phyloP scores from a whole-genome alignment of 495 filamentous ascomycete species.

The Podospora fimiseda region DNA sequence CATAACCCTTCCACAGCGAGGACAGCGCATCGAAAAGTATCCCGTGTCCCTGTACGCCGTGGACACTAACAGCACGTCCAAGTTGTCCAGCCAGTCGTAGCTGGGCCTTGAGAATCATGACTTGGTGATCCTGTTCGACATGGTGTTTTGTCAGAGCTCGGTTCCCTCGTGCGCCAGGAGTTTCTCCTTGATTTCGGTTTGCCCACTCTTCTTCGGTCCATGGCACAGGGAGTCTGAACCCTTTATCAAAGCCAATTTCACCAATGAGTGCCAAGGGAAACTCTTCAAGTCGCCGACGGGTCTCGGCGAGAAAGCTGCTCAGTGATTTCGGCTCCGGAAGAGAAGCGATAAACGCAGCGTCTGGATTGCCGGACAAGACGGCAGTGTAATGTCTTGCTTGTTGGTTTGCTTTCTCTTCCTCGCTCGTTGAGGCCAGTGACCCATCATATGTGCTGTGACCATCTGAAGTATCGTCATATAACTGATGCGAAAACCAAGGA shows the following conservation, averaged over 20 bases:
- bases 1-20: conserved; percentile 75
- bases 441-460: conserved; percentile 34
- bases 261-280: conserved; percentile 72
- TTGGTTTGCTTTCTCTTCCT: conserved; percentile 11
- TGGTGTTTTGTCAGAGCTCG: conserved; percentile 63
- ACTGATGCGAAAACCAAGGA: conserved; percentile 93
- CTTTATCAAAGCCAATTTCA: conserved; percentile 81
- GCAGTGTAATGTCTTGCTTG: conserved; percentile 65
- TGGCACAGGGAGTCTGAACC: conserved; percentile 70
- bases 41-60: conserved; percentile 89
- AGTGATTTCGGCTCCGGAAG: conserved; percentile 69
- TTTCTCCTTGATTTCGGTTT: conserved; percentile 44
- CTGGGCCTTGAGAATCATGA: conserved; percentile 67
- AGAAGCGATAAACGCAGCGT: conserved; percentile 54
- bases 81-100: conserved; percentile 80
- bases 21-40: conserved; percentile 67
- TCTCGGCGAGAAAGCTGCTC: conserved; percentile 58
- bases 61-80: conserved; percentile 73
- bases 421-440: conserved; percentile 4
- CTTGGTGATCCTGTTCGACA: conserved; percentile 75
- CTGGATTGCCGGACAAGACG: conserved; percentile 51
- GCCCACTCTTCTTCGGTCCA: conserved; percentile 38
- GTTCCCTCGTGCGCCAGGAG: conserved; percentile 79
- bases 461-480: conserved; percentile 56
- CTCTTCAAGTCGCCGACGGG: conserved; percentile 52